Percentiles rank a stretch among this genome's conserved stretches.
Evolutionary conservation across 2,329 filamentous ascomycete genomes (phyloP).

Genomic region (Plenodomus biglobosus): DNA sequence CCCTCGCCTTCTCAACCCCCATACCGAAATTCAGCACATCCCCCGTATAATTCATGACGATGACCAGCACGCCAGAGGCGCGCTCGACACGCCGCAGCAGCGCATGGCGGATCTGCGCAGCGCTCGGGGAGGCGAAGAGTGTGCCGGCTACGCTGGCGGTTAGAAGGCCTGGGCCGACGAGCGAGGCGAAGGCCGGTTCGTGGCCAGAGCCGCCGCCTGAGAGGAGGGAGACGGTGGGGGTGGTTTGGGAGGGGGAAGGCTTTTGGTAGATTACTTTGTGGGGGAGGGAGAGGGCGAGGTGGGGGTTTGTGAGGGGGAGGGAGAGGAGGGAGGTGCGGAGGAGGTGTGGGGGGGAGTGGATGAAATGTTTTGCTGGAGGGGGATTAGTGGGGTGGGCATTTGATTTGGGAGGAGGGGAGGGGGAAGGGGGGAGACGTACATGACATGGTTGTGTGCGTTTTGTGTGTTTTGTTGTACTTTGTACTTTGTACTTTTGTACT

Average conservation of each 20-base stretch:
- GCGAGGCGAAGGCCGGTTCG: slow-evolving; percentile 83
- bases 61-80: slow-evolving; percentile 76
- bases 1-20: slow-evolving; percentile 87
- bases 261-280: slow-evolving; percentile 67
- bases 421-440: too few species aligned
- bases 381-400: too few species aligned
- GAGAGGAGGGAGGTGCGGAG: slow-evolving; percentile 75
- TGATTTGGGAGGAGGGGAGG: too few species aligned
- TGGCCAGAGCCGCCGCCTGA: slow-evolving; percentile 89
- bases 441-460: too few species aligned
- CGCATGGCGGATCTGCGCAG: slow-evolving; percentile 78
- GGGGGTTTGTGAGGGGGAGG: slow-evolving; percentile 81
- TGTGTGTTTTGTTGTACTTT: too few species aligned
- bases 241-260: neutral
- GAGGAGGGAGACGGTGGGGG: slow-evolving; percentile 72
- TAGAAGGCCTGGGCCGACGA: slow-evolving; percentile 80
- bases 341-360: slow-evolving; percentile 78
- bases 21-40: slow-evolving; percentile 85
- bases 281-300: slow-evolving; percentile 71
- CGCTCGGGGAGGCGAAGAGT: slow-evolving; percentile 79
- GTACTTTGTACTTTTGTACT: too few species aligned
- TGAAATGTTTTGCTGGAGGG: slow-evolving; percentile 72
- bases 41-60: slow-evolving; percentile 90
- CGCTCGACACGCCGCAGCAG: slow-evolving; percentile 72
- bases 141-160: slow-evolving; percentile 82